Evolutionary conservation across 1,284 basidiomycete species (phyloP).

Genomic region (Cutaneotrichosporon sp.): DNA sequence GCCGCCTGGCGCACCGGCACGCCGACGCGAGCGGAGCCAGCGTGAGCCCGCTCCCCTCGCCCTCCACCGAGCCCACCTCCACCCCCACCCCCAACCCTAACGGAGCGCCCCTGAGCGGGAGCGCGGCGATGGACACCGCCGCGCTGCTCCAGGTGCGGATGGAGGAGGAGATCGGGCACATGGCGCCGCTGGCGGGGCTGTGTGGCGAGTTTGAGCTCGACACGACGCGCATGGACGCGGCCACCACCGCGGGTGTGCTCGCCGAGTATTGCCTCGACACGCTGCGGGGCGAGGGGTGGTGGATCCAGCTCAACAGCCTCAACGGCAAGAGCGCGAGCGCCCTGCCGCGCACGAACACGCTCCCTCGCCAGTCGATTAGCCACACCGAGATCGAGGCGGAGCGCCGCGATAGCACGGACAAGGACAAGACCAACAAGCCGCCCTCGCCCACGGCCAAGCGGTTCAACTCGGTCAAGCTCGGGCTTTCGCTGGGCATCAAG

Average conservation of each 20-base stretch:
- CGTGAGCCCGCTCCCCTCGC: no score
- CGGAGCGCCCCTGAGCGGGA: no score
- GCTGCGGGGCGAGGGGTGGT: constrained; percentile 31
- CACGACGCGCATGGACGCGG: constrained; percentile 25
- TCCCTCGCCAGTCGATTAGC: background rate
- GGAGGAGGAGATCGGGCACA: constrained; percentile 38
- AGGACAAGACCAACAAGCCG: no score
- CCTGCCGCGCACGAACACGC: no score
- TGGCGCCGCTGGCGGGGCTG: constrained; percentile 24
- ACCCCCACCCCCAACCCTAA: no score
- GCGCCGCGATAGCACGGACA: background rate
- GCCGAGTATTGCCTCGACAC: constrained; percentile 37
- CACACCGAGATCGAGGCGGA: background rate
- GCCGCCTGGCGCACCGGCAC: background rate
- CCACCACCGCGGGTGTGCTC: constrained; percentile 28
- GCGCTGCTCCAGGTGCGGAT: constrained; percentile 34
- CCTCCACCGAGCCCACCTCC: no score
- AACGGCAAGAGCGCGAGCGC: no score
- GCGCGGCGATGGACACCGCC: constrained; percentile 16
- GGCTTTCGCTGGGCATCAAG: background rate
- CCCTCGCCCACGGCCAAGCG: no score
- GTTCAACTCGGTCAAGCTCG: background rate
- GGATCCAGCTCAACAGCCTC: constrained; percentile 21
- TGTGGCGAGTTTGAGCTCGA: constrained; percentile 40
- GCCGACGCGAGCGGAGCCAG: no score